Evolutionary conservation across 2,329 filamentous ascomycete genomes (phyloP).

Genomic region (Chaetomiaceae sp.): DNA sequence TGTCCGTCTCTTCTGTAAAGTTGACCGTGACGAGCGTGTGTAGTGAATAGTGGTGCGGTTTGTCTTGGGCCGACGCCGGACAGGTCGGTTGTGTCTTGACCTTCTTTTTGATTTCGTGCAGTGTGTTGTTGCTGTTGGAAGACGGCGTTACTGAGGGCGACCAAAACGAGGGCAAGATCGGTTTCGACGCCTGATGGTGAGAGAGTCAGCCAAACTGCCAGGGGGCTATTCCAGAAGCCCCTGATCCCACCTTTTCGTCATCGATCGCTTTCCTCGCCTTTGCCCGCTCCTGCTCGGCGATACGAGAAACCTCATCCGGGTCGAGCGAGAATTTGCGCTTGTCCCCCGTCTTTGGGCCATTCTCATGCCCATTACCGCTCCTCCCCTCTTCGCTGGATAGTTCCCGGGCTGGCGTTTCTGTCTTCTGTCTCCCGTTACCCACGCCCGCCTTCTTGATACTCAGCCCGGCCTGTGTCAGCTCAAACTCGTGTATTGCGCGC

Average conservation of each 20-base stretch:
- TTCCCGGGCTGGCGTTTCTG: slow-evolving; percentile 27
- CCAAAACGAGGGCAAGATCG: slow-evolving; percentile 83
- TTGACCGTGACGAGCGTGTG: slow-evolving; percentile 71
- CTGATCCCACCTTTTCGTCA: slow-evolving; percentile 60
- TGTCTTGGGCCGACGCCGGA: slow-evolving; percentile 63
- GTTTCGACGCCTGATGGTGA: slow-evolving; percentile 50
- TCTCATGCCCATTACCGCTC: slow-evolving; percentile 42
- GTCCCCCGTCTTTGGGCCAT: slow-evolving; percentile 38
- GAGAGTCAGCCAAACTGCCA: slow-evolving; percentile 10
- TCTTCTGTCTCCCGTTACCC: slow-evolving; percentile 30
- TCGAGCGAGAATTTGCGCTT: slow-evolving; percentile 79
- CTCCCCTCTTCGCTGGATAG: slow-evolving; percentile 21
- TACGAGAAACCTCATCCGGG: slow-evolving; percentile 66
- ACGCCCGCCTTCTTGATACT: slow-evolving; percentile 34
- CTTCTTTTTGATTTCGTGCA: slow-evolving; percentile 54
- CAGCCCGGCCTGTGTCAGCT: slow-evolving; percentile 72
- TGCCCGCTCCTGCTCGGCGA: slow-evolving; percentile 63
- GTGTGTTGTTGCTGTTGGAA: slow-evolving; percentile 52
- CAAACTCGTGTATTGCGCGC: slow-evolving; percentile 74
- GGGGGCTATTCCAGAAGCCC: slow-evolving; percentile 1
- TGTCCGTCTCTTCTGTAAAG: slow-evolving; percentile 67
- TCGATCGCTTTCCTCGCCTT: slow-evolving; percentile 67
- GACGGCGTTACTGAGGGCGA: slow-evolving; percentile 76
- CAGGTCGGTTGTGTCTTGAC: slow-evolving; percentile 68
- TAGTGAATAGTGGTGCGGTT: slow-evolving; percentile 69